Evolutionary conservation across 169 alveolate species (phyloP), one percentile per base, ranked within the genome.

Genomic region (Toxoplasma gondii): DNA sequence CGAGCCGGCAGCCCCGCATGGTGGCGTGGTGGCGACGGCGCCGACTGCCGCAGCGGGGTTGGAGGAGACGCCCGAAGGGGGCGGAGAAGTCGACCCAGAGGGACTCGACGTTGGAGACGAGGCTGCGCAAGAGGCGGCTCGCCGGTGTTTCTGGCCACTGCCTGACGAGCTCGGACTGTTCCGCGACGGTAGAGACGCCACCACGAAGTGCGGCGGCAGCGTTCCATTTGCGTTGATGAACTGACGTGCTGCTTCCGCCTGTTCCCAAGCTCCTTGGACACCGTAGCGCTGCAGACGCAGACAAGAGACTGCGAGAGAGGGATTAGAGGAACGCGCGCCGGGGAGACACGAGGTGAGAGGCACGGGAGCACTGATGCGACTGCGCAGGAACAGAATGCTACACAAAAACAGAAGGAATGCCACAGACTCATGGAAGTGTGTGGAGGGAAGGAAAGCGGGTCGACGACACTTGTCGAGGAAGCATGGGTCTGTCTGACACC

Each of bases 241-340:
- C 43, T 74, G 84, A 27, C 84, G 84, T 12, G 84, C 84, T 19
- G 84, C 84, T n/a, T 74, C 84, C 38, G 84, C 84, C 43, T 74
- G 84, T 44, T 74, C 84, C 84, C 84, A 74, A 16, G 84, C 84
- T 36, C 84, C 84, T 74, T 74, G 49, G 10, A 74, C 39, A 74
- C 84, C 84, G 19, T 74, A 74, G 49, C 84, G 84, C 84, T 74
- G 44, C 38, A n/a, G 84, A 74, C 39, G 44, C 39, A 36, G 31
- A 36, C 84, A 31, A 44, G 16, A 17, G 29, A 17, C 41, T 12
- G 19, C 81, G 19, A n/a, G 36, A 69, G 81, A 24, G 19, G 81
- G 34, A 69, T 29, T 9, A 9, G 81, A 24, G 36, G 9, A 9
- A 24, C 19, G 41, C 5, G 81, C 9, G 81, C 4, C n/a, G 12